A percentile compares a stretch with the other conserved stretches of the same genome.
Conservation (phyloP, 768 basidiomycete species). For the Boletus pseudo-olivaceus region DNA sequence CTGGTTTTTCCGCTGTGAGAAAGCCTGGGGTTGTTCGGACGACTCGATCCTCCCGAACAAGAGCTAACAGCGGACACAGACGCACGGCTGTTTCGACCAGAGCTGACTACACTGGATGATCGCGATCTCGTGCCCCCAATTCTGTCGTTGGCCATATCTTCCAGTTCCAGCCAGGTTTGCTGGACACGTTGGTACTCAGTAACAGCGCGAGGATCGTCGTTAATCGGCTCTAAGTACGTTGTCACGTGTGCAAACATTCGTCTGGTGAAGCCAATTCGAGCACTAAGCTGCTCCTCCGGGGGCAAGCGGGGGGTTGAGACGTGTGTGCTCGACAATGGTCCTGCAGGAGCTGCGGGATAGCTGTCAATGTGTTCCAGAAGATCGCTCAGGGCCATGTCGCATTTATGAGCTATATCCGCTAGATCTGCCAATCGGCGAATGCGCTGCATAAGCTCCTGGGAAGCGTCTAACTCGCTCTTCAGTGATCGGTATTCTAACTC, state of each 20-base stretch:
- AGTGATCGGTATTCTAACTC: conserved; percentile 64
- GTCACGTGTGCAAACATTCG: conserved; percentile 47
- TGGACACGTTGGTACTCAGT: conserved; percentile 62
- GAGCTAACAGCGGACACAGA: conserved; percentile 44
- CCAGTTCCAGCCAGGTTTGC: conserved; percentile 78
- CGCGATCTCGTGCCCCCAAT: conserved; percentile 60
- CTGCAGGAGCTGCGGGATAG: conserved; percentile 60
- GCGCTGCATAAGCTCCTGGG: conserved; percentile 46
- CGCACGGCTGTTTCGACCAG: conserved; percentile 54
- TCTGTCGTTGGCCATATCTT: conserved; percentile 75
- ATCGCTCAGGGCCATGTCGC: conserved; percentile 79
- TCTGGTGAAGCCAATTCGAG: conserved; percentile 63
- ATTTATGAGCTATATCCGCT: conserved; percentile 44
- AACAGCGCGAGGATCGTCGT: conserved; percentile 57
- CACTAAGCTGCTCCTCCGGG: conserved; percentile 65
- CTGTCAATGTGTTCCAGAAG: conserved; percentile 84
- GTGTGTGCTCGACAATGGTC: conserved; percentile 50
- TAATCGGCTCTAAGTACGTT: conserved; percentile 38
- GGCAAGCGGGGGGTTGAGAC: conserved; percentile 37
- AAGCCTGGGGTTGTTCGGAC: conserved; percentile 5
- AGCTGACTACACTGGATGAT: conserved; percentile 62
- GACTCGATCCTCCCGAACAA: conserved; percentile 19
- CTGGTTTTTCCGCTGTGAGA: conserved; percentile 25
- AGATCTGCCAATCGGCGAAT: conserved; percentile 57
- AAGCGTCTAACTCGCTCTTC: conserved; percentile 52